Evolutionary conservation across 495 filamentous ascomycete genomes (phyloP), one percentile per base, ranked within the genome.

Genomic region (Alectoria sarmentosa): DNA sequence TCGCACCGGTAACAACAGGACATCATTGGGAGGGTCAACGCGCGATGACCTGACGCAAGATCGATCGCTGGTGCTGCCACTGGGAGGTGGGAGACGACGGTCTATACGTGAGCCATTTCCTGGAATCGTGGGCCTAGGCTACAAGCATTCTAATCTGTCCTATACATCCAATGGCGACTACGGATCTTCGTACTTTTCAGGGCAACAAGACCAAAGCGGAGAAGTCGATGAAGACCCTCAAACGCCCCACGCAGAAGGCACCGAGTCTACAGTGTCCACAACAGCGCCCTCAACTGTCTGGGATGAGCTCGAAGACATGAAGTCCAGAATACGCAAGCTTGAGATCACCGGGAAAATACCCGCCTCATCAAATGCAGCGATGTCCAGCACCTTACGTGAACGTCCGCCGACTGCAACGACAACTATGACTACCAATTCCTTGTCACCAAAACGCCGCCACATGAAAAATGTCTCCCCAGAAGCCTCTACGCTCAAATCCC

Each of bases 281-380:
- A 91, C 86, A 3, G 91, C 91, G 13, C 88, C 92, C 28, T 96
- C 94, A 3, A 95, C 90, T 1, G 90, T 98, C 14, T 98, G 95
- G 95, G 94, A 98, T 73, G 94, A 98, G 75, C 76, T 98, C 26
- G 94, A 98, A 68, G 95, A 98, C 61, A 77, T 98, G 17, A 98
- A 98, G 72, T 93, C 91, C 14, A 85, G 95, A 28, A 96, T 98
- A 67, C 86, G 89, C 65, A 90, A 90, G 56, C 82, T 98, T n/a
- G 94, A 98, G 72, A 73, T 93, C 61, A 95, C 90, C 5, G 92
- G 92, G 36, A 96, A 91, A 72, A 76, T 92, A 17, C 92, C 93
- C 2, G 77, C 90, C 1, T 90, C 86, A 15, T 91, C 91, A 2
- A 88, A 85, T 52, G 89, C 88, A 36, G 88, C 88, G 5, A 87